Evolutionary conservation across 495 filamentous ascomycete species (phyloP).

Genomic region (Bacidia gigantensis): DNA sequence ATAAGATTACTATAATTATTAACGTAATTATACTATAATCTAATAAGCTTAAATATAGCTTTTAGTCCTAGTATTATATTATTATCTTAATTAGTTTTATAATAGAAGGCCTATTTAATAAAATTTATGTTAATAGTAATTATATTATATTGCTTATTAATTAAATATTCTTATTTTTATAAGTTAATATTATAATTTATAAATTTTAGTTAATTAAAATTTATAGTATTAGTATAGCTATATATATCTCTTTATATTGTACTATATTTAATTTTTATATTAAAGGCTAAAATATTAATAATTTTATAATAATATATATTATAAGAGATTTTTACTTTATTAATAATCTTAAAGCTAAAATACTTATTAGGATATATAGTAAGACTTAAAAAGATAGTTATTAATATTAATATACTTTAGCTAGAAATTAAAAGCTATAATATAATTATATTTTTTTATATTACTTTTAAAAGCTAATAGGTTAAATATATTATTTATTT

Average conservation of each 20-base stretch:
- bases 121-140: not conserved
- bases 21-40: not conserved
- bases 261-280: constrained; percentile 4
- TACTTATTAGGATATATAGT: not conserved
- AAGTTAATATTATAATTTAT: too few species aligned
- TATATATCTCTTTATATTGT: not conserved
- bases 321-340: not conserved
- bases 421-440: not conserved
- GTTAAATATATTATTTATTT: not conserved
- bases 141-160: constrained; percentile 4
- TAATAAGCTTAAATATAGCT: not conserved
- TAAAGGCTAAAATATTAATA: not conserved
- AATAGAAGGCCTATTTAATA: not conserved
- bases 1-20: not conserved
- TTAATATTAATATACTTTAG: not conserved
- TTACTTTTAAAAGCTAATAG: not conserved
- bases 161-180: not conserved
- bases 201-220: too few species aligned
- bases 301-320: not conserved
- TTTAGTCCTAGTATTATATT: constrained; percentile 1
- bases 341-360: not conserved
- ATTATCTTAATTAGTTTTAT: not conserved
- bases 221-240: too few species aligned
- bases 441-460: not conserved
- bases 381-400: not conserved